Evolutionary conservation across 73 alveolate genomes (phyloP).

Genomic region (Paramecium primaurelia): DNA sequence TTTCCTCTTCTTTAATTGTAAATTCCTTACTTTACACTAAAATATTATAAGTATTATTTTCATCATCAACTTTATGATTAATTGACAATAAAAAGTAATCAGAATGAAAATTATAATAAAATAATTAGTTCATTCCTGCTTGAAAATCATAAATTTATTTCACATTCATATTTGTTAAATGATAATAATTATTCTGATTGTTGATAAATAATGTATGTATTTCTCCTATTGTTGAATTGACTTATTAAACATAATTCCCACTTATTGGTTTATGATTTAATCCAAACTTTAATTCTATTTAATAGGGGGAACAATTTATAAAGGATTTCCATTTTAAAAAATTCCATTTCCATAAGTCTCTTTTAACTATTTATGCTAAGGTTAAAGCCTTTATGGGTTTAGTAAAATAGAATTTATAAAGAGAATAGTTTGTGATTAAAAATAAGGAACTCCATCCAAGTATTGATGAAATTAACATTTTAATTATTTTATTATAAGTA

Average conservation of each 20-base stretch:
- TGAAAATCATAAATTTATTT: background rate
- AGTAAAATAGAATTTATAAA: background rate
- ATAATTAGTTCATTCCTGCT: background rate
- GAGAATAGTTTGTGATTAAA: background rate
- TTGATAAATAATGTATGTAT: background rate
- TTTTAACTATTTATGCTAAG: background rate
- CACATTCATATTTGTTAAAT: background rate
- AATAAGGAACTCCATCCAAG: background rate
- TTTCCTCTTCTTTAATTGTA: background rate
- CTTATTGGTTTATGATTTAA: background rate
- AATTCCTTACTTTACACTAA: background rate
- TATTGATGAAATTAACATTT: background rate
- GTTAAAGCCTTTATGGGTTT: background rate
- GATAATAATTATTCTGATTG: background rate
- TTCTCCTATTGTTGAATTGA: background rate
- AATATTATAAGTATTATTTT: background rate
- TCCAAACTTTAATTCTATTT: background rate
- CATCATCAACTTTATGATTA: background rate
- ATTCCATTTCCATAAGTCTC: background rate
- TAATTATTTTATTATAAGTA: background rate
- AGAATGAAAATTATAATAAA: background rate
- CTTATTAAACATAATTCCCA: background rate
- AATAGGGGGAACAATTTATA: background rate
- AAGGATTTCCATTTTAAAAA: background rate
- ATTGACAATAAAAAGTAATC: background rate